Conservation (phyloP, 495 filamentous ascomycete species). For the Trichoderma orchidacearum region DNA sequence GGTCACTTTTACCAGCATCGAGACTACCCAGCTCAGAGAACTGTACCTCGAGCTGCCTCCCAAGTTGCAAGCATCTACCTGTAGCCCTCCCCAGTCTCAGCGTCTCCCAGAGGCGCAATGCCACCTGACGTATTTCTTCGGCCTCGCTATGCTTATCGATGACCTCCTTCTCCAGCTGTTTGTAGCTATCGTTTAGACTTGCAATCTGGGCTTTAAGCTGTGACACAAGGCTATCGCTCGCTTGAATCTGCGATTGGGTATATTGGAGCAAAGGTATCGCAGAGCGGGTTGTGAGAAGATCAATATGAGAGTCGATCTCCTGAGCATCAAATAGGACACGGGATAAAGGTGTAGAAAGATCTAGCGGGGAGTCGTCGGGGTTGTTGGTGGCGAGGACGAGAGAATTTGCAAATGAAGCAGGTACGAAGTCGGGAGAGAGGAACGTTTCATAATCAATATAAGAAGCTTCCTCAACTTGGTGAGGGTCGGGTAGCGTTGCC, state of each 20-base stretch:
- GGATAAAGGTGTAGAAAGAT: conserved; percentile 87
- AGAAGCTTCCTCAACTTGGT: conserved; percentile 41
- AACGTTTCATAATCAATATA: conserved; percentile 97
- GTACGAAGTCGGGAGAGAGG: conserved; percentile 68
- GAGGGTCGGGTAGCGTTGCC: background rate
- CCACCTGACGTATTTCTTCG: conserved; percentile 58
- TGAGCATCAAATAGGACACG: conserved; percentile 93
- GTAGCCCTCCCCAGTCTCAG: conserved; percentile 67
- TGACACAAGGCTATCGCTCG: conserved; percentile 51
- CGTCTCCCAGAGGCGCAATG: conserved; percentile 61
- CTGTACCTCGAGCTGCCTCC: conserved; percentile 78
- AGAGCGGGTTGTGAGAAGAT: conserved; percentile 71
- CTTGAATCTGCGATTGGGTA: conserved; percentile 55
- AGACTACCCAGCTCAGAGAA: conserved; percentile 36
- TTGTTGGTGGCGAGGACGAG: conserved; percentile 86
- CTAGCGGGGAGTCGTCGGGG: conserved; percentile 74
- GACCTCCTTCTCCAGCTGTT: conserved; percentile 71
- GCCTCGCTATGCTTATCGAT: conserved; percentile 68
- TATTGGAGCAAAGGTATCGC: conserved; percentile 73
- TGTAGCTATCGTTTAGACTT: conserved; percentile 69
- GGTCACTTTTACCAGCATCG: conserved; percentile 40
- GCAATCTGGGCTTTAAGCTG: conserved; percentile 65
- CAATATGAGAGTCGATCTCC: conserved; percentile 92
- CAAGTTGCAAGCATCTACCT: conserved; percentile 60
- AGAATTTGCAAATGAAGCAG: conserved; percentile 71